These are phyloP conservation scores for Ziziphus jujuba DNA, from an alignment of 306 rosid genomes.

Conservation along the genomic window DNA sequence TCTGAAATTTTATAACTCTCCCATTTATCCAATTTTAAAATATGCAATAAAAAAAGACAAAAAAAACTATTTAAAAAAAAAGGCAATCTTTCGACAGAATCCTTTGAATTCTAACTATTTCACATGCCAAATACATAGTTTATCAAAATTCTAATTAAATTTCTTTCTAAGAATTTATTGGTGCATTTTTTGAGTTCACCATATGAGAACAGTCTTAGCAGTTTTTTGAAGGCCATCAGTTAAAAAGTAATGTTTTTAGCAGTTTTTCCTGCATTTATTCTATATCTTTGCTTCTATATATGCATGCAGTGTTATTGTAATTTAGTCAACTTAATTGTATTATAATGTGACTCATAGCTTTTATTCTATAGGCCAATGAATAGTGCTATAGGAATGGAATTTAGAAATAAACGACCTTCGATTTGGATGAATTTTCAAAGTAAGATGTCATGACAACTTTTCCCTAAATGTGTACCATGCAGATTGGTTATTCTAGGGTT, in stretches of 20 bases:
- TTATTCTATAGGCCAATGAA: slow-evolving; percentile 55
- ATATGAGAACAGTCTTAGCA: too few species aligned
- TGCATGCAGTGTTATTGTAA: not conserved
- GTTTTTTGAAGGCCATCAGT: slow-evolving; percentile 65
- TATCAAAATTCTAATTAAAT: too few species aligned
- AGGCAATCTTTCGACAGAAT: too few species aligned
- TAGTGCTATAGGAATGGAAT: slow-evolving; percentile 80
- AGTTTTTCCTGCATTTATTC: not conserved
- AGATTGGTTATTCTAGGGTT: not conserved
- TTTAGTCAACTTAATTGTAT: not conserved
- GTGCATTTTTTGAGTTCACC: too few species aligned
- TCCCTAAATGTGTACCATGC: not conserved
- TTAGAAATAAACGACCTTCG: slow-evolving; percentile 92
- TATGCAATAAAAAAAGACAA: too few species aligned
- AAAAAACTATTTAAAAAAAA: too few species aligned
- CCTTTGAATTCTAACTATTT: too few species aligned
- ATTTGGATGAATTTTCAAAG: slow-evolving; percentile 86
- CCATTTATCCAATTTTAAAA: too few species aligned
- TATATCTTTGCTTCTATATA: not conserved
- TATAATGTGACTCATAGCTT: slow-evolving; percentile 15
- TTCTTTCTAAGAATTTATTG: too few species aligned
- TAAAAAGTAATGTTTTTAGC: slow-evolving; percentile 55
- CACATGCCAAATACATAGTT: too few species aligned
- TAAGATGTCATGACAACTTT: slow-evolving; percentile 36
- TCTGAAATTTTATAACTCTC: too few species aligned